Percentiles rank a stretch among this genome's conserved stretches.
phyloP scores from a whole-genome alignment of 1,139 yeast genomes.

The Hansenula anomala region DNA sequence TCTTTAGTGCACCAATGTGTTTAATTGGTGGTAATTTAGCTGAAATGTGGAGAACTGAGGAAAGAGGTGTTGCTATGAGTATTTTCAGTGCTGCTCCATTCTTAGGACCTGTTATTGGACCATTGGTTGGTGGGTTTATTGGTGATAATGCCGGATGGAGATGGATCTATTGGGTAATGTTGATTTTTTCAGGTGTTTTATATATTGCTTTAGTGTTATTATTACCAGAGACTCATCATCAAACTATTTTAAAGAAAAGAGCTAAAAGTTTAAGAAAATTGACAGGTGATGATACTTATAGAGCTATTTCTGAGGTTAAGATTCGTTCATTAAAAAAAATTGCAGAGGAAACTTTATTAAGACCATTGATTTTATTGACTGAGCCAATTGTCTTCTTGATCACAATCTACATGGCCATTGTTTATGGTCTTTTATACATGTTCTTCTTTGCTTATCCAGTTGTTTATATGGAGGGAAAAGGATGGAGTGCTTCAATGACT shows the following conservation, averaged over 20 bases:
- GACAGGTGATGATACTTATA: slow-evolving; percentile 50
- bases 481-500: slow-evolving; percentile 52
- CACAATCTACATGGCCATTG: slow-evolving; percentile 55
- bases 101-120: slow-evolving; percentile 62
- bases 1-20: slow-evolving; percentile 79
- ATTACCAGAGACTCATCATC: slow-evolving; percentile 57
- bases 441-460: slow-evolving; percentile 66
- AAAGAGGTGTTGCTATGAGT: slow-evolving; percentile 77
- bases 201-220: slow-evolving; percentile 34
- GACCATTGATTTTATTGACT: slow-evolving; percentile 45
- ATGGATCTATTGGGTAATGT: slow-evolving; percentile 67
- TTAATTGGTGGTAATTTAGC: slow-evolving; percentile 76
- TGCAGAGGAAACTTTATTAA: slow-evolving; percentile 42
- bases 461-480: slow-evolving; percentile 61
- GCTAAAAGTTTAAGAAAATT: slow-evolving; percentile 47
- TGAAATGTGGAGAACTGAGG: slow-evolving; percentile 60
- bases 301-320: slow-evolving; percentile 43
- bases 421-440: slow-evolving; percentile 57
- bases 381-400: slow-evolving; percentile 56
- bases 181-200: slow-evolving; percentile 52
- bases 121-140: slow-evolving; percentile 66
- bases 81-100: slow-evolving; percentile 68
- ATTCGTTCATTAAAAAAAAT: slow-evolving; percentile 35
- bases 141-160: slow-evolving; percentile 71
- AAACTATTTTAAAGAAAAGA: slow-evolving; percentile 45